Percentiles rank a stretch among this genome's conserved stretches.
Conservation (phyloP, 257 asterid genomes). For the Solanum chmielewskii region DNA sequence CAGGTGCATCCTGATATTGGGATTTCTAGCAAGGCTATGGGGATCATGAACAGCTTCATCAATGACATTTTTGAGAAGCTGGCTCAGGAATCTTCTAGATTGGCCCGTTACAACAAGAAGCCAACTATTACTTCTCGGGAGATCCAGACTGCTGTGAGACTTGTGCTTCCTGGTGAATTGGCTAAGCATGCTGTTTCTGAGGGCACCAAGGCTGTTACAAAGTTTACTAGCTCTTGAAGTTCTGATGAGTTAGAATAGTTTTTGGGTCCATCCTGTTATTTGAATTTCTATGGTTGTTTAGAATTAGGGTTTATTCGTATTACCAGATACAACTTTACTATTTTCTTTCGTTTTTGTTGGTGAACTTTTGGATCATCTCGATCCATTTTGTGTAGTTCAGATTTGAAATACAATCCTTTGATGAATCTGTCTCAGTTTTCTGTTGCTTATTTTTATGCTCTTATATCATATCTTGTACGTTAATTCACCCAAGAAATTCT, state of each 20-base stretch:
- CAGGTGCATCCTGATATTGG: conserved; percentile 64
- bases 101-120: conserved; percentile 57
- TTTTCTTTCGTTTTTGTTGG: neutral
- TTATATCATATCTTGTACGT: neutral
- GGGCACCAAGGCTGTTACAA: conserved; percentile 59
- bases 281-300: neutral
- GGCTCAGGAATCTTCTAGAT: conserved; percentile 40
- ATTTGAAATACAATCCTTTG: neutral
- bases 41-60: conserved; percentile 50
- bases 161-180: conserved; percentile 55
- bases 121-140: conserved; percentile 57
- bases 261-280: neutral
- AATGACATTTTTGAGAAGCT: conserved; percentile 49
- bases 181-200: conserved; percentile 71
- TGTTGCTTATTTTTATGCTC: neutral
- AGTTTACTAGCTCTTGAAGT: conserved; percentile 45
- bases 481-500: neutral
- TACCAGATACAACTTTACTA: neutral
- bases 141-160: conserved; percentile 40
- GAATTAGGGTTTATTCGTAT: neutral
- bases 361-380: neutral
- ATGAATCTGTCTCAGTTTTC: neutral
- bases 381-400: neutral
- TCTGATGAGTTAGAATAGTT: neutral
- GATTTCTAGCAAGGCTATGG: conserved; percentile 61